These are phyloP conservation scores for Scheffersomyces illinoinensis DNA, from an alignment of 1,139 yeast species.

Conservation along the genomic window DNA sequence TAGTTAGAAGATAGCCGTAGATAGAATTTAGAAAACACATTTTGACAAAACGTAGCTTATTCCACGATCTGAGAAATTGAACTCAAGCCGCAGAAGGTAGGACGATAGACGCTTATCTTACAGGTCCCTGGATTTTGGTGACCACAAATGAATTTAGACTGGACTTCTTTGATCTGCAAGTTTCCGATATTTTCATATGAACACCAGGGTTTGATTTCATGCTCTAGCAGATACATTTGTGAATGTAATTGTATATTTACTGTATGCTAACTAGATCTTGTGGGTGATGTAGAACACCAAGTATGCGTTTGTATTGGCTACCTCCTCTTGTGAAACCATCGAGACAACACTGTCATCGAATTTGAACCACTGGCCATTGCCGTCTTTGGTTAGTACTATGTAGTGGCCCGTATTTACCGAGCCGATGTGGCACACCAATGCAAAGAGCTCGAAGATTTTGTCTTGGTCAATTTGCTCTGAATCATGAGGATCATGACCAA, in stretches of 20 bases:
- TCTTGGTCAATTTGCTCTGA: slow-evolving; percentile 19
- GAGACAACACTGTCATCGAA: slow-evolving; percentile 92
- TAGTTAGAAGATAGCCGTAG: neutral
- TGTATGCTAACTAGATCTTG: slow-evolving; percentile 20
- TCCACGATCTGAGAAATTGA: neutral
- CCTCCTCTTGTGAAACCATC: slow-evolving; percentile 61
- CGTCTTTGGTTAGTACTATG: slow-evolving; percentile 71
- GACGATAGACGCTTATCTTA: neutral
- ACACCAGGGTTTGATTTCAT: neutral
- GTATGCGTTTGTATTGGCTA: slow-evolving; percentile 71
- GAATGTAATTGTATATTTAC: neutral
- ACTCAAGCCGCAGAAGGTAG: neutral
- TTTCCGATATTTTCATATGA: neutral
- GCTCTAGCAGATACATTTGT: neutral
- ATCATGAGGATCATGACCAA: slow-evolving; percentile 26
- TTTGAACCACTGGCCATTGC: slow-evolving; percentile 79
- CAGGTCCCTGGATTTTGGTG: neutral
- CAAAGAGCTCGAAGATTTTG: slow-evolving; percentile 74
- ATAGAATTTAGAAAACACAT: too few relatives aligned
- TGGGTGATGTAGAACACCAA: slow-evolving; percentile 74
- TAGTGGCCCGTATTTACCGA: slow-evolving; percentile 95
- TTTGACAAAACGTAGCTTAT: too few relatives aligned
- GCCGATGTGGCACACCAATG: slow-evolving; percentile 86
- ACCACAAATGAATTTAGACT: neutral
- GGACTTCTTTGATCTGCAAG: neutral